A percentile compares a stretch with the other conserved stretches of the same genome.
phyloP scores from a whole-genome alignment of 352 stramenopile genomes.

The Peronospora destructor region DNA sequence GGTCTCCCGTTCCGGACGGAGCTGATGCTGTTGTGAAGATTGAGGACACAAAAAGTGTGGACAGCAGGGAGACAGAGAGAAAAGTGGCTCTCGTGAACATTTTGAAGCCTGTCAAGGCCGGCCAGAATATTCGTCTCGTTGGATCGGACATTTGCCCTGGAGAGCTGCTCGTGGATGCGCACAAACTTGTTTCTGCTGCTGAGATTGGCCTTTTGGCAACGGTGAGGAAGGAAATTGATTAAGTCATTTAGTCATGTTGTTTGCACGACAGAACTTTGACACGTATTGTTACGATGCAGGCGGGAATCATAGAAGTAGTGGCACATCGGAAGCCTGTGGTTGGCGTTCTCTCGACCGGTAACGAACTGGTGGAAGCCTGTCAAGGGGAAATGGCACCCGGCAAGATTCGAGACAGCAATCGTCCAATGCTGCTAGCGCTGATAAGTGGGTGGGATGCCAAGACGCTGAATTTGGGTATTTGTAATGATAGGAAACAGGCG shows the following conservation, averaged over 20 bases:
- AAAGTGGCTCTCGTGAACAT: conserved; percentile 66
- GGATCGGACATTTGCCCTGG: conserved; percentile 87
- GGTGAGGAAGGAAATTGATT: conserved; percentile 24
- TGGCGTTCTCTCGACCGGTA: conserved; percentile 93
- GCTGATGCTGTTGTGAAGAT: conserved; percentile 93
- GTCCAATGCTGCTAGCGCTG: conserved; percentile 86
- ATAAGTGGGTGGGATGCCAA: conserved; percentile 40
- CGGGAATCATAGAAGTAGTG: conserved; percentile 62
- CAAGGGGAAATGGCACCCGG: conserved; percentile 33
- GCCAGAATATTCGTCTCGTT: conserved; percentile 78
- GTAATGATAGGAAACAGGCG: conserved; percentile 53
- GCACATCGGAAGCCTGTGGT: conserved; percentile 72
- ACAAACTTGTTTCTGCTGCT: conserved; percentile 71
- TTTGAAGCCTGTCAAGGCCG: conserved; percentile 43
- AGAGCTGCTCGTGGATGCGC: conserved; percentile 68
- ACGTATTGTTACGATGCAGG: conserved; percentile 25
- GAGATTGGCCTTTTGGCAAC: conserved; percentile 91
- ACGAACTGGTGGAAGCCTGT: conserved; percentile 85
- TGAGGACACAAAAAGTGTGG: conserved; percentile 81
- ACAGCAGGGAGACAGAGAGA: conserved; percentile 16
- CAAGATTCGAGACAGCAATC: conserved; percentile 94
- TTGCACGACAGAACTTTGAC: conserved; percentile 2
- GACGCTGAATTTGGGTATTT: conserved; percentile 65
- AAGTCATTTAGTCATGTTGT: neutral
- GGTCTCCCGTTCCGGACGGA: conserved; percentile 82